Base-by-base conservation (phyloP, 2,329 filamentous ascomycete species). In the Monosporascus sp. region DNA sequence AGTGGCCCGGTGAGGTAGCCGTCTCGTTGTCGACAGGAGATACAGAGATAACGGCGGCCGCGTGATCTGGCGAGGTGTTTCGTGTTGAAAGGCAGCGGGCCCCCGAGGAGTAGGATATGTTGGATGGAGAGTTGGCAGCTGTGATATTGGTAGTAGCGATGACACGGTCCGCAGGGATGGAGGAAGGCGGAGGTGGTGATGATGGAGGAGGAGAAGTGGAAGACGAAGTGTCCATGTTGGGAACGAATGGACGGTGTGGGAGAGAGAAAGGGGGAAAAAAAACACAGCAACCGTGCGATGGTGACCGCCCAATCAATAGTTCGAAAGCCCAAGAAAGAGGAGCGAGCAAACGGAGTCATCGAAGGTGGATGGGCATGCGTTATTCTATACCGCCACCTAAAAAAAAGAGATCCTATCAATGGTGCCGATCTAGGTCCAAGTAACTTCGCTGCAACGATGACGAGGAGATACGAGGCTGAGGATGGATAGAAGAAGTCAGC, bases 21-120 rank as follows among this genome's bases (percentile, higher is more conserved):
- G 43, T 25, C 22, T 9, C 43, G 24, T 24, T 27, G 43, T 24
- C 24, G n/a, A 14, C 7, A 46, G 43, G 9, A n/a, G 24, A 22
- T 46, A 22, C 24, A 46, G 43, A 15, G 22, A 20, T 25, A 11
- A 48, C 31, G 18, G 48, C 31, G 38, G 51, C 49, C 31, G 48
- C 44, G 39, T 58, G 56, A 44, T 54, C 56, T 20, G 65, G 63
- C 48, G 66, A 66, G 6, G 62, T 63, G 50, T 58, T 59, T 53
- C 61, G 61, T 43, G 60, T 66, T 20, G 66, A 66, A 49, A 57
- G 53, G 43, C 44, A 57, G 56, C 65, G 68, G 27, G 57, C 51
- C 17, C 54, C 60, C 47, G 65, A 64, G n/a, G 60, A 67, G 54
- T 61, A 64, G 57, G 65, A 68, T 55, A 63, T 35, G 43, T 61